Conservation (phyloP, 495 filamentous ascomycete genomes). For the Thozetella sp. region DNA sequence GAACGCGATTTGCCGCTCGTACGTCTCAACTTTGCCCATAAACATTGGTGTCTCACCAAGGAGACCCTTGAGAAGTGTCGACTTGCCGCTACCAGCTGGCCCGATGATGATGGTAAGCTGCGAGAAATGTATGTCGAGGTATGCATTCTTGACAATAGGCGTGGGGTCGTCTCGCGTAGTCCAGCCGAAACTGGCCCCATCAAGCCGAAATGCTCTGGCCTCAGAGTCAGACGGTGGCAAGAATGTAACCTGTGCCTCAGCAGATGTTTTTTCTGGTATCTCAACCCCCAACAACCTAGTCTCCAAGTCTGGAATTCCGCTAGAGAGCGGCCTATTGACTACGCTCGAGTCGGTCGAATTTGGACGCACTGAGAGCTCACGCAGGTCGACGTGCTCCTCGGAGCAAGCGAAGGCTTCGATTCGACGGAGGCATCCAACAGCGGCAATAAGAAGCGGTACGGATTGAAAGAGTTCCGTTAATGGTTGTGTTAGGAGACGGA, state of each 20-base stretch:
- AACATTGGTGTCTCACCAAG: slow-evolving; percentile 56
- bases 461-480: slow-evolving; percentile 58
- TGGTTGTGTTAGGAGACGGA: slow-evolving; percentile 60
- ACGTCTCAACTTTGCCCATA: slow-evolving; percentile 23
- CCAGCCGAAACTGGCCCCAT: slow-evolving; percentile 54
- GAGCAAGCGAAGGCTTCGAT: slow-evolving; percentile 60
- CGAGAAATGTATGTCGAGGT: slow-evolving; percentile 26
- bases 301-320: not conserved
- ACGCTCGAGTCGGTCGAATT: not conserved
- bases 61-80: slow-evolving; percentile 58
- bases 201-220: slow-evolving; percentile 31
- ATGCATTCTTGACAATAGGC: slow-evolving; percentile 42
- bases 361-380: not conserved
- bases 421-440: slow-evolving; percentile 58
- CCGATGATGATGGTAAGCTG: slow-evolving; percentile 55
- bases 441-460: slow-evolving; percentile 52
- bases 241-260: not conserved
- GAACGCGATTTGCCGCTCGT: slow-evolving; percentile 26
- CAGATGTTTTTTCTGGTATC: too few relatives aligned
- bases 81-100: slow-evolving; percentile 63
- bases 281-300: too few relatives aligned
- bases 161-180: slow-evolving; percentile 35
- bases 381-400: slow-evolving; percentile 21
- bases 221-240: not conserved
- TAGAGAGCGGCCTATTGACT: not conserved